Evolutionary conservation across 2,329 filamentous ascomycete species (phyloP).

Genomic region (Plectosphaerella cucumerina): DNA sequence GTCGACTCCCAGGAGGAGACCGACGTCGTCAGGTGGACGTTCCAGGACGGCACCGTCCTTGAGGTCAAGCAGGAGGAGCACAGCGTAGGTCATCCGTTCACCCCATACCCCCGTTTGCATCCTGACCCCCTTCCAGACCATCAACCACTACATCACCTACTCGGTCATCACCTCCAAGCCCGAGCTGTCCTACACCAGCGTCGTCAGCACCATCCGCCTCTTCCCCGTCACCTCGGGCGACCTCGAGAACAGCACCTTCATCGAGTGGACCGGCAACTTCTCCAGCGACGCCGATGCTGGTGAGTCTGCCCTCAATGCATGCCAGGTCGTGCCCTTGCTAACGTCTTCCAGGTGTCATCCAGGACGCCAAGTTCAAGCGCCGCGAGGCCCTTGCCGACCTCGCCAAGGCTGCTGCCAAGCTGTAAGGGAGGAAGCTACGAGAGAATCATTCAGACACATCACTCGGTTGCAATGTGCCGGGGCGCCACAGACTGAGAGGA

Average conservation of each 20-base stretch:
- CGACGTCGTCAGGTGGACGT: slow-evolving; percentile 65
- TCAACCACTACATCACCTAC: slow-evolving; percentile 75
- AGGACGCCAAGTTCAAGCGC: slow-evolving; percentile 74
- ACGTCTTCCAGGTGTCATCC: slow-evolving; percentile 54
- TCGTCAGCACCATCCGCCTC: slow-evolving; percentile 62
- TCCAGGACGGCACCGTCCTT: slow-evolving; percentile 63
- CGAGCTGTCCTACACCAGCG: slow-evolving; percentile 60
- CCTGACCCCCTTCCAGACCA: slow-evolving; percentile 38
- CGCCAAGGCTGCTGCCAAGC: slow-evolving; percentile 43
- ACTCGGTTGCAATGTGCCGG: too few species aligned
- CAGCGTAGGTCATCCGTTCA: slow-evolving; percentile 45
- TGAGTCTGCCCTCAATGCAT: slow-evolving; percentile 29
- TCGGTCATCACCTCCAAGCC: slow-evolving; percentile 64
- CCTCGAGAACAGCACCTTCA: slow-evolving; percentile 59
- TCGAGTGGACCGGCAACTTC: slow-evolving; percentile 68
- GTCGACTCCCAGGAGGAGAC: slow-evolving; percentile 63
- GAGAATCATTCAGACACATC: too few species aligned
- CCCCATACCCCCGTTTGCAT: neutral
- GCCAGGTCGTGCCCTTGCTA: neutral
- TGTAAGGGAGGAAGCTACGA: slow-evolving; percentile 4
- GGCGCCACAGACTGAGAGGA: too few species aligned
- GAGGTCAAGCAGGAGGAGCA: slow-evolving; percentile 77
- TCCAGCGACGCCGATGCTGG: slow-evolving; percentile 66
- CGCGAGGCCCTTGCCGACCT: slow-evolving; percentile 66
- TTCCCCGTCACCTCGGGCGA: slow-evolving; percentile 64